Conservation (phyloP, 2,329 filamentous ascomycete species). For the Keithomyces neogunnii region DNA sequence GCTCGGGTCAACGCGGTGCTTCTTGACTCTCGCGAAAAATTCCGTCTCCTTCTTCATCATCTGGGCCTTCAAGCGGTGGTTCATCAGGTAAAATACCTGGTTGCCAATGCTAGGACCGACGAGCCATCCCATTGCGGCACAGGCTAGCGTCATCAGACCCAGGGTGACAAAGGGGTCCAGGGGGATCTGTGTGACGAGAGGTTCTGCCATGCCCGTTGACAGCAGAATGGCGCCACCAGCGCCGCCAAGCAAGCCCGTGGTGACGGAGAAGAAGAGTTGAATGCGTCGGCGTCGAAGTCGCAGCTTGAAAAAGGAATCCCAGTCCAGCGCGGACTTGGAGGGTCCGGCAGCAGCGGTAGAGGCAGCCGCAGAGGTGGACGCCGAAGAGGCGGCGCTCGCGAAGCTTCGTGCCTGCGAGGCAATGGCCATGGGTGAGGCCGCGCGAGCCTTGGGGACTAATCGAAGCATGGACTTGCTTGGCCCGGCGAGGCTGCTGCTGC, state of each 20-base stretch:
- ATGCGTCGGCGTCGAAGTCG: conserved; percentile 78
- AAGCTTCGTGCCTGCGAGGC: conserved; percentile 10
- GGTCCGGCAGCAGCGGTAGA: conserved; percentile 2
- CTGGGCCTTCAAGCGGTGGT: conserved; percentile 60
- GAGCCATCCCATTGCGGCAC: conserved; percentile 79
- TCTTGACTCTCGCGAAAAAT: conserved; percentile 88
- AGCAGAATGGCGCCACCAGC: conserved; percentile 57
- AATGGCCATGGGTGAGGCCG: conserved; percentile 1
- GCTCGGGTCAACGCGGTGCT: conserved; percentile 83
- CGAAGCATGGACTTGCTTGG: conserved; percentile 4
- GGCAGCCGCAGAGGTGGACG: not conserved
- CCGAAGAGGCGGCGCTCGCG: conserved; percentile 7
- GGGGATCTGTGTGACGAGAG: conserved; percentile 61
- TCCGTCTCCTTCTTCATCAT: conserved; percentile 87
- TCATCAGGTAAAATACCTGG: conserved; percentile 66
- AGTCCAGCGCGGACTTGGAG: conserved; percentile 46
- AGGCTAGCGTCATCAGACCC: conserved; percentile 69
- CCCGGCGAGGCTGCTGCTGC: not conserved
- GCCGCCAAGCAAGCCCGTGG: conserved; percentile 55
- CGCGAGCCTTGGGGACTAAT: conserved; percentile 3
- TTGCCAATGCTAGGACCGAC: conserved; percentile 76
- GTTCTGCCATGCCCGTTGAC: conserved; percentile 63
- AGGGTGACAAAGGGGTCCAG: conserved; percentile 83
- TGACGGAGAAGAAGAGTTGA: conserved; percentile 69
- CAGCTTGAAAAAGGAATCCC: conserved; percentile 89